Evolutionary conservation across 441 rosid species (phyloP).

Genomic region (Populus hybrid): DNA sequence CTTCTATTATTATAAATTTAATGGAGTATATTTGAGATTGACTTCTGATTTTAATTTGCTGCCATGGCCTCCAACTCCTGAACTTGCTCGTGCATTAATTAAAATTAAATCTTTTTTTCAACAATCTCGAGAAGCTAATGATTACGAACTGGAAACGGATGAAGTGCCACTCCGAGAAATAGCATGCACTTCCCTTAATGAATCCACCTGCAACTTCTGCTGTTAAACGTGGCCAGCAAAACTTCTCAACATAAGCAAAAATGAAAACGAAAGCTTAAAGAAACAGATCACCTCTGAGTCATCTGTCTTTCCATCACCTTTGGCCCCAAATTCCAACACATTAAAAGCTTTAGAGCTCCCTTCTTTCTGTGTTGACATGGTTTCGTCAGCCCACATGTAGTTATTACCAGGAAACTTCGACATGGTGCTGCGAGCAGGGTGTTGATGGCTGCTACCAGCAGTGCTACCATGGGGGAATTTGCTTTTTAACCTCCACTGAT

Average conservation of each 20-base stretch:
- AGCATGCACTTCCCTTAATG: too few species aligned
- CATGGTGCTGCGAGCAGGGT: conserved; percentile 4
- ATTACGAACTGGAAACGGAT: too few species aligned
- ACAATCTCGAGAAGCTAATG: too few species aligned
- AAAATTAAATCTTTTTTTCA: too few species aligned
- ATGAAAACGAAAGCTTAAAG: background rate
- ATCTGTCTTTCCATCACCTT: conserved; percentile 73
- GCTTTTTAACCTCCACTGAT: conserved; percentile 23
- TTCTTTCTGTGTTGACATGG: conserved; percentile 1
- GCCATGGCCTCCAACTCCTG: too few species aligned
- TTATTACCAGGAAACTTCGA: conserved; percentile 13
- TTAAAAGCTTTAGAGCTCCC: conserved; percentile 38
- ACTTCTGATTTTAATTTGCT: too few species aligned
- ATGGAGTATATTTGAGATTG: too few species aligned
- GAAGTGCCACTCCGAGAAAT: too few species aligned
- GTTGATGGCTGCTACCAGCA: background rate
- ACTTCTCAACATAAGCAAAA: background rate
- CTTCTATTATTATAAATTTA: too few species aligned
- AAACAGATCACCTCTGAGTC: conserved; percentile 68
- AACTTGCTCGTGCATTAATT: too few species aligned
- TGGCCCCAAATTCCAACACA: conserved; percentile 72
- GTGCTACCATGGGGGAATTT: conserved; percentile 1
- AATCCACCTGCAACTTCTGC: too few species aligned
- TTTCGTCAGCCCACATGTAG: background rate
- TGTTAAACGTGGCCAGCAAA: too few species aligned